Evolutionary conservation across 495 filamentous ascomycete genomes (phyloP).

Genomic region (Penicillium manginii): DNA sequence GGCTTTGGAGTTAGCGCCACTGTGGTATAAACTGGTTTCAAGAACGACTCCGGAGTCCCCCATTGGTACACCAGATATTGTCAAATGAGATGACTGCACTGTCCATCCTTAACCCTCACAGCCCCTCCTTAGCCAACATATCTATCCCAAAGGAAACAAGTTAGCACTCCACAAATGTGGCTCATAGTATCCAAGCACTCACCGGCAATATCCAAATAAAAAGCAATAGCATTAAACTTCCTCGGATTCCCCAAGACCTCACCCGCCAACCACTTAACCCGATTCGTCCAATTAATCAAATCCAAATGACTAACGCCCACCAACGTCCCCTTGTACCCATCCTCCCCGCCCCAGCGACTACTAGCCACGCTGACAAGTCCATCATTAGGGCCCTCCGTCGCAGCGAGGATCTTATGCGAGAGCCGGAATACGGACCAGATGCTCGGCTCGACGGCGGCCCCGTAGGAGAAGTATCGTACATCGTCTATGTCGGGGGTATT

Average conservation of each 20-base stretch:
- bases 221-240: conserved; percentile 94
- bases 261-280: conserved; percentile 70
- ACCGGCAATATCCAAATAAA: conserved; percentile 89
- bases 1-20: too few species aligned
- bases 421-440: conserved; percentile 75
- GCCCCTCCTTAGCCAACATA: conserved; percentile 19
- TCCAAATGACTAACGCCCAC: conserved; percentile 86
- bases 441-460: conserved; percentile 69
- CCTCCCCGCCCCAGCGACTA: conserved; percentile 75
- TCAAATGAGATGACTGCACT: too few species aligned
- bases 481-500: conserved; percentile 69
- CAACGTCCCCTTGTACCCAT: conserved; percentile 84
- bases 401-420: conserved; percentile 70
- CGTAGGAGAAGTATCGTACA: conserved; percentile 93
- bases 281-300: conserved; percentile 95
- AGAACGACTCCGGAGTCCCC: too few species aligned
- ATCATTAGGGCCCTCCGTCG: conserved; percentile 83
- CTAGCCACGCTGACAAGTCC: conserved; percentile 89
- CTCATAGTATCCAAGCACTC: conserved; percentile 7
- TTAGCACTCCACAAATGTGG: background rate
- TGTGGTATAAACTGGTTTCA: too few species aligned
- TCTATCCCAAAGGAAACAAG: background rate
- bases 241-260: conserved; percentile 68
- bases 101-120: conserved; percentile 1
- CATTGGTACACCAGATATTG: too few species aligned